Evolutionary conservation across 306 rosid genomes (phyloP), one percentile per base, ranked within the genome.

Genomic region (Macrotyloma uniflorum): DNA sequence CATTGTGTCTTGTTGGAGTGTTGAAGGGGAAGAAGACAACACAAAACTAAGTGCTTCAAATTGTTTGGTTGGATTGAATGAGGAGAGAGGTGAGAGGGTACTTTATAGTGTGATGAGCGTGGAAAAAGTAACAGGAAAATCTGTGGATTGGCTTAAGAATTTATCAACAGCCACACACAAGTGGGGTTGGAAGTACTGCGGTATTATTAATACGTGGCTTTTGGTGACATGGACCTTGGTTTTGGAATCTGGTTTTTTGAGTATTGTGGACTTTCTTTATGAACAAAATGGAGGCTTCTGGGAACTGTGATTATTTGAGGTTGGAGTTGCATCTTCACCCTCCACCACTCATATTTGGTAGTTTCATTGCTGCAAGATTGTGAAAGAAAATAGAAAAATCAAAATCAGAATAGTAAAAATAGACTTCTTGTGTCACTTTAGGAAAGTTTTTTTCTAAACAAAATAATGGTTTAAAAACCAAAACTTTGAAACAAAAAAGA

Each of bases 101-200:
- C 26, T 85, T 71, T 84, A 87, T 84, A 82, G 75, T 67, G 79
- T 72, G 36, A 58, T 32, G 18, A 65, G 77, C 30, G 36, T 18
- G n/a, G 57, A 72, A 42, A 73, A n/a, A 20, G 72, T 15, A 33
- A 68, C 10, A 36, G 51, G 19, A 32, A 46, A 70, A 57, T 70
- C 51, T 49, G 82, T 67, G 82, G 80, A 79, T 68, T 79, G 82
- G 72, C 12, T 22, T 33, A 45, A n/a, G 68, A 80, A 63, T 75
- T 50, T 75, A 38, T 84, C 64, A 69, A 85, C 75, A 75, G 79
- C 85, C 88, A 81, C 86, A 81, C 80, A 64, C 36, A 76, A 53
- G 58, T 72, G 22, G 70, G 72, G 40, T 70, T 63, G 79, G 78
- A 38, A n/a, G 77, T 40, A 70, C 26, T 65, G 9, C 13, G 15